Evolutionary conservation across 2,329 filamentous ascomycete species (phyloP).

Genomic region (Aspergillus fijiensis): DNA sequence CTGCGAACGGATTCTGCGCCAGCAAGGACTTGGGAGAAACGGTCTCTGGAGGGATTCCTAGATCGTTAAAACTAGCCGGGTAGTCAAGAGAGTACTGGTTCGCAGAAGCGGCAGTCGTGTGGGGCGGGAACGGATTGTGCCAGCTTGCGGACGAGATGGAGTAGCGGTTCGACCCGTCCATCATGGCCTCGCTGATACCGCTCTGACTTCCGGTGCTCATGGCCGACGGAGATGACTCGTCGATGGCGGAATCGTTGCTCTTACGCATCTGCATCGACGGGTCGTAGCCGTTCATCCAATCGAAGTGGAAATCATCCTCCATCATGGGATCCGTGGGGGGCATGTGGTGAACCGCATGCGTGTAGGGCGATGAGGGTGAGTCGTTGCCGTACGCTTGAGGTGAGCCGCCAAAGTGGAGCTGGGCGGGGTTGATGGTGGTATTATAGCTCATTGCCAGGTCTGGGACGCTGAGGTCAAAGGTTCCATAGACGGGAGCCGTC

Average conservation of each 20-base stretch:
- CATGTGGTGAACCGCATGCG: conserved; percentile 53
- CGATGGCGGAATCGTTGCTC: conserved; percentile 75
- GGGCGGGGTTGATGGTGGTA: conserved; percentile 61
- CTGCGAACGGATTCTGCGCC: conserved; percentile 66
- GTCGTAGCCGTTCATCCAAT: conserved; percentile 83
- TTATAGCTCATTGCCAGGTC: conserved; percentile 66
- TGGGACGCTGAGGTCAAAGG: conserved; percentile 70
- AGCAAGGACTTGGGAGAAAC: conserved; percentile 74
- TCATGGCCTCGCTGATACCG: conserved; percentile 74
- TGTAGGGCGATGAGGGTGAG: conserved; percentile 43
- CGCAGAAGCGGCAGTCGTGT: conserved; percentile 60
- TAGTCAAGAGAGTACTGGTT: conserved; percentile 75
- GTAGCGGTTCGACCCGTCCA: conserved; percentile 70
- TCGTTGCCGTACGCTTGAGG: conserved; percentile 54
- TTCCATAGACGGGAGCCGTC: conserved; percentile 74
- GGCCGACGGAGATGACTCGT: conserved; percentile 91
- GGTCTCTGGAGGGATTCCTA: conserved; percentile 68
- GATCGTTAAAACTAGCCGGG: conserved; percentile 71
- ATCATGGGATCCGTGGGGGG: conserved; percentile 56
- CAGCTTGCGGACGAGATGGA: conserved; percentile 59
- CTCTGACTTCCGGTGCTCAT: conserved; percentile 94
- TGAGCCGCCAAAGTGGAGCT: conserved; percentile 81
- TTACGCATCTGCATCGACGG: conserved; percentile 70
- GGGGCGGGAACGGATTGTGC: conserved; percentile 68
- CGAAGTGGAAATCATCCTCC: conserved; percentile 72